phyloP scores from a whole-genome alignment of 108 stramenopile genomes.

The Heterococcus sp. region DNA sequence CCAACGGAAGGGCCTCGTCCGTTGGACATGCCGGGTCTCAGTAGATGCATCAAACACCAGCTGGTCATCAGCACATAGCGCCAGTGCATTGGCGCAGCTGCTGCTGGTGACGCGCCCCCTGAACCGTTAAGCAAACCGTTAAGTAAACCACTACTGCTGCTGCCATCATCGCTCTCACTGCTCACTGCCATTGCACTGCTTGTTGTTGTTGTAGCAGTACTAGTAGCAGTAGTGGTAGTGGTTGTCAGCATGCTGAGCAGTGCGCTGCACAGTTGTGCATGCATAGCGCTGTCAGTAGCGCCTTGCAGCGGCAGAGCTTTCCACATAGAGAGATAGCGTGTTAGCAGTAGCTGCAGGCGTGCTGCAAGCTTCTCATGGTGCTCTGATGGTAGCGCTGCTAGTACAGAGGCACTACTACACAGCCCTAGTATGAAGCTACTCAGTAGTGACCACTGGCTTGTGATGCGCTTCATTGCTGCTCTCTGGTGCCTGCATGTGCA shows the following conservation, averaged over 20 bases:
- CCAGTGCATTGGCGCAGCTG: constrained; percentile 24
- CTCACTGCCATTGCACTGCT: not conserved
- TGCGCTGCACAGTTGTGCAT: not conserved
- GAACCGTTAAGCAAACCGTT: too few species aligned
- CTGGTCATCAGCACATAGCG: constrained; percentile 38
- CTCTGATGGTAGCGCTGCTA: constrained; percentile 23
- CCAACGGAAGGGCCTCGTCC: not conserved
- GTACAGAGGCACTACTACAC: constrained; percentile 17
- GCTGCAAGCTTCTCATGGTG: constrained; percentile 47
- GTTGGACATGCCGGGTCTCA: not conserved
- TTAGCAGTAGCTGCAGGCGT: constrained; percentile 19
- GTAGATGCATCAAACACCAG: constrained; percentile 47
- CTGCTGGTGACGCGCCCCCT: too few species aligned
- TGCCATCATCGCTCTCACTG: not conserved
- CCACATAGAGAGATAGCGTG: constrained; percentile 31
- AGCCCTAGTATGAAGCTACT: constrained; percentile 27
- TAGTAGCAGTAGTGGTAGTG: not conserved
- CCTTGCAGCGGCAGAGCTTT: not conserved
- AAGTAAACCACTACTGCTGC: constrained; percentile 1
- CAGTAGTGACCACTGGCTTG: constrained; percentile 6
- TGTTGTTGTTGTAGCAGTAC: not conserved
- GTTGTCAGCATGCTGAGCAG: not conserved
- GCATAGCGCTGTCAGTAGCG: not conserved
- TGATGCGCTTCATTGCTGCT: constrained; percentile 26
- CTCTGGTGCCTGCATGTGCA: not conserved